Evolutionary conservation across 208 protist species (phyloP).

Genomic region (Trypanosoma boissoni): DNA sequence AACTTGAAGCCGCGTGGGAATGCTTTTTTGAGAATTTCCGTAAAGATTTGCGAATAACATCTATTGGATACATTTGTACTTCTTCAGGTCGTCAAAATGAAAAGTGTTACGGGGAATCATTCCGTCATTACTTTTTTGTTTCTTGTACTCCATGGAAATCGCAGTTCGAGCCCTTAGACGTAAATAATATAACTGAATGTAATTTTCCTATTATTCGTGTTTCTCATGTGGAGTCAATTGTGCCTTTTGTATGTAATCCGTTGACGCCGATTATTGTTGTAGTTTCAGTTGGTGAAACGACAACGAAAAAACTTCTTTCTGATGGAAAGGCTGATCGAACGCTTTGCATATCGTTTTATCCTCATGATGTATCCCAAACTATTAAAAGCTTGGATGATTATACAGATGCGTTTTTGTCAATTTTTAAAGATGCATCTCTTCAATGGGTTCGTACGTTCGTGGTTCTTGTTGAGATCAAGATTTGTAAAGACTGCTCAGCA

Average conservation of each 20-base stretch:
- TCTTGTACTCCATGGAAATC: conserved; percentile 28
- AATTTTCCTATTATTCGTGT: conserved; percentile 30
- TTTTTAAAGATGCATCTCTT: conserved; percentile 31
- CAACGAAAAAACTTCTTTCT: conserved; percentile 36
- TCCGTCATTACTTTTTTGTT: conserved; percentile 74
- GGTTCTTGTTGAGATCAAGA: conserved; percentile 46
- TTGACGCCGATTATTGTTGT: conserved; percentile 45
- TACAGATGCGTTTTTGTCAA: conserved; percentile 29
- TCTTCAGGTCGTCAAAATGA: conserved; percentile 26
- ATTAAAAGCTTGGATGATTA: conserved; percentile 31
- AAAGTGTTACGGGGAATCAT: conserved; percentile 30
- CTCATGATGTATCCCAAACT: conserved; percentile 39
- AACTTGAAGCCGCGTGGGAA: conserved; percentile 53
- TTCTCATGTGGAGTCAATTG: conserved; percentile 40
- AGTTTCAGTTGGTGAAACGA: conserved; percentile 65
- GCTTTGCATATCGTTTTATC: conserved; percentile 34
- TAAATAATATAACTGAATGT: conserved; percentile 8
- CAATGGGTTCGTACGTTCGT: conserved; percentile 52
- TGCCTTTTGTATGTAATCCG: conserved; percentile 62
- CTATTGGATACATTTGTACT: conserved; percentile 56
- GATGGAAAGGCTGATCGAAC: conserved; percentile 30
- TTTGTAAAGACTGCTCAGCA: conserved; percentile 1
- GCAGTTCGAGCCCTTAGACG: conserved; percentile 4
- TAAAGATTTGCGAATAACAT: conserved; percentile 34
- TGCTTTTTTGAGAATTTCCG: conserved; percentile 46